A percentile compares a stretch with the other conserved stretches of the same genome.
phyloP scores from a whole-genome alignment of 257 asterid species.

The Solanum paucissectum region DNA sequence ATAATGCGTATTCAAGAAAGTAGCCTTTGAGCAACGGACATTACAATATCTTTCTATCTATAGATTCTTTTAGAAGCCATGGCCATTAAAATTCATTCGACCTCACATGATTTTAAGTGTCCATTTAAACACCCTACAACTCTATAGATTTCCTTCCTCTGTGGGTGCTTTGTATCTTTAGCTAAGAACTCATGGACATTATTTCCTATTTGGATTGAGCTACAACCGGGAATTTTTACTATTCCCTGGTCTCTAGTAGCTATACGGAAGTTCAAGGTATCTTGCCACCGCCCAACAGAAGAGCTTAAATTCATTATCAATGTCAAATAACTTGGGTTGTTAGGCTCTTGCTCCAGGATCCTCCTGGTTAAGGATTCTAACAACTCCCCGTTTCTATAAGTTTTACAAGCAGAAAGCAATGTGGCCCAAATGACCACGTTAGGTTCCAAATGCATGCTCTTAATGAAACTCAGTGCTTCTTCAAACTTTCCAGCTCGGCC shows the following conservation, averaged over 20 bases:
- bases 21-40: not conserved
- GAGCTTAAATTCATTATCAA: constrained; percentile 32
- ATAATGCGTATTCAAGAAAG: not conserved
- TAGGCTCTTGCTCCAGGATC: constrained; percentile 34
- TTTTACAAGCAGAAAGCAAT: constrained; percentile 38
- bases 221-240: constrained; percentile 37
- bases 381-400: constrained; percentile 19
- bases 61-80: not conserved
- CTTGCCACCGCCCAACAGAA: constrained; percentile 24
- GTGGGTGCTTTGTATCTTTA: constrained; percentile 20
- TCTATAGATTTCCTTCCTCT: constrained; percentile 23
- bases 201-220: constrained; percentile 42
- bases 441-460: constrained; percentile 41
- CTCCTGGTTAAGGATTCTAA: constrained; percentile 19
- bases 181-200: constrained; percentile 50
- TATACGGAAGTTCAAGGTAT: constrained; percentile 20
- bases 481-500: constrained; percentile 36
- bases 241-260: constrained; percentile 15
- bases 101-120: constrained; percentile 16
- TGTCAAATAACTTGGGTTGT: constrained; percentile 28
- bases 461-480: constrained; percentile 28
- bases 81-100: not conserved
- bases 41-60: not conserved
- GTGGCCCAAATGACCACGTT: constrained; percentile 43
- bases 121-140: constrained; percentile 22